These are phyloP conservation scores for Penicillium atrosanguineum DNA, from an alignment of 495 filamentous ascomycete species.

Conservation along the genomic window DNA sequence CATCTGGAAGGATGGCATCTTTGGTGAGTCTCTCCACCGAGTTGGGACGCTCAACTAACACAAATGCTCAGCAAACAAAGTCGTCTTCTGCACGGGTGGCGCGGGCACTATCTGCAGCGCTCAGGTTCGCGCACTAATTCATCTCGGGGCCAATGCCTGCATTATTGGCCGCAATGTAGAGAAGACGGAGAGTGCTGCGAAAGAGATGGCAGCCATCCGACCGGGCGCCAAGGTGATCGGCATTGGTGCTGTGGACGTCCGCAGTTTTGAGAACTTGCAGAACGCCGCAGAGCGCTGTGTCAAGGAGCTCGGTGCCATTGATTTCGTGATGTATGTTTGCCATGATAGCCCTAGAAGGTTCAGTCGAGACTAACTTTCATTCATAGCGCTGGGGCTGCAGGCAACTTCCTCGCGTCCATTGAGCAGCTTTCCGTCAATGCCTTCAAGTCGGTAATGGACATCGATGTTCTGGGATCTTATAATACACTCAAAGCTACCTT, in stretches of 20 bases:
- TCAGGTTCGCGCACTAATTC: constrained; percentile 85
- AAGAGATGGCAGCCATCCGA: constrained; percentile 76
- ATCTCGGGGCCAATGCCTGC: constrained; percentile 89
- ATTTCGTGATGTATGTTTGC: constrained; percentile 80
- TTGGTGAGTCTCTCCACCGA: constrained; percentile 48
- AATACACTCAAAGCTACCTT: constrained; percentile 93
- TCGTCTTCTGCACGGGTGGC: constrained; percentile 94
- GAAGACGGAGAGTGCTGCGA: constrained; percentile 78
- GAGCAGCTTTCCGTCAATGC: constrained; percentile 77
- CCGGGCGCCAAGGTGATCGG: constrained; percentile 79
- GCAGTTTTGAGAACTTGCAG: constrained; percentile 65
- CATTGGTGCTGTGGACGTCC: constrained; percentile 80
- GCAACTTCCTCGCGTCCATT: constrained; percentile 93
- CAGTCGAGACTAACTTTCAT: constrained; percentile 9
- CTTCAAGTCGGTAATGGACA: constrained; percentile 95
- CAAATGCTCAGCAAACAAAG: constrained; percentile 64
- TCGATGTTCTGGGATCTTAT: constrained; percentile 89
- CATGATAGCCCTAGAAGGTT: neutral
- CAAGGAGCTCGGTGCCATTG: constrained; percentile 78
- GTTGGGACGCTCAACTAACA: neutral
- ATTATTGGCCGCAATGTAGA: constrained; percentile 90
- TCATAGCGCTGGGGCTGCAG: constrained; percentile 82
- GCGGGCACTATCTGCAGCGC: constrained; percentile 91
- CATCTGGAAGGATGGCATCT: constrained; percentile 82
- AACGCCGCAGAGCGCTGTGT: constrained; percentile 74